Evolutionary conservation across 1,284 basidiomycete species (phyloP), one percentile per base, ranked within the genome.

Genomic region (Trichosporon coremiiforme): DNA sequence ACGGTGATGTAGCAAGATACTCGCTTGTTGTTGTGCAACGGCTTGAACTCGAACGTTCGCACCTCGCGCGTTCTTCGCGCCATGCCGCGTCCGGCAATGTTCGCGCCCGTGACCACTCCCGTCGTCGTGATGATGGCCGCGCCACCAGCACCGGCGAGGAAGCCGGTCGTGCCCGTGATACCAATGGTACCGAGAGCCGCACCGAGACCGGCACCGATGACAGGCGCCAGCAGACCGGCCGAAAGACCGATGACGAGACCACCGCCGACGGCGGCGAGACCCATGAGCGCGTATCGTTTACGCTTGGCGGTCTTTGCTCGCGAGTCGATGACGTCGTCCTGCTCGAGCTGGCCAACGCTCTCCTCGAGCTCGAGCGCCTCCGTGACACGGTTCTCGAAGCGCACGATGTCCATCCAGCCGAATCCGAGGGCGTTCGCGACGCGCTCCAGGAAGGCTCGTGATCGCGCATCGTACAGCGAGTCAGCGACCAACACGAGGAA

Each of bases 301-400:
- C 86, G 90, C 79, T 87, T 84, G 33, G 89, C 87, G 31, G 88
- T 87, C 83, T 91, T 91, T 75, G 88, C 85, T n/a, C 91, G 88
- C 1, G 87, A 89, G 36, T 93, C 91, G 29, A 97, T 90, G 29
- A 93, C 87, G 1, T 89, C 90, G 67, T 88, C 85, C 76, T 93
- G 90, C 78, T 94, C 90, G 79, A 92, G 85, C 74, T 88, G 90
- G 78, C 94, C 91, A 1, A 94, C 87, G 45, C 90, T 89, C 80
- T 98, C 95, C 76, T 97, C 92, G 41, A 97, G 95, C 84, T 97
- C 94, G 50, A 98, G 85, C 0, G 95, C 93, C 76, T 97, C 94
- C 0, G 94, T 95, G 57, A 98, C 89, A 17, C 95, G 88, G 76
- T 91, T 90, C 84, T 98, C 95, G 76, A 98, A 98, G 73, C 91